A percentile compares a stretch with the other conserved stretches of the same genome.
These are phyloP conservation scores for Drechslerella coelobrocha DNA, from an alignment of 2,329 filamentous ascomycete species.

Conservation along the genomic window DNA sequence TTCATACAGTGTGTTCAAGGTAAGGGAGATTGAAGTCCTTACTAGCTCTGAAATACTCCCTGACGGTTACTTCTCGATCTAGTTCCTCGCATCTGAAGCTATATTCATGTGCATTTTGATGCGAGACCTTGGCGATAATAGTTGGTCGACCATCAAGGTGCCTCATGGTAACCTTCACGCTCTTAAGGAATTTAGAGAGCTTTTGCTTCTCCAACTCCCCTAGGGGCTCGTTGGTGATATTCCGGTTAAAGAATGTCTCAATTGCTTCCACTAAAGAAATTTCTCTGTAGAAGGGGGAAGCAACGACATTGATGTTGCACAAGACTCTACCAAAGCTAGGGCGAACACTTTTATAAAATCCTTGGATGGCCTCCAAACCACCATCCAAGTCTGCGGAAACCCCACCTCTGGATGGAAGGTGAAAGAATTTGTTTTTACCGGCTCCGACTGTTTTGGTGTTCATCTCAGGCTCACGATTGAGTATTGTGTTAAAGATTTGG, in stretches of 20 bases:
- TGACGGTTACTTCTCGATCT: slow-evolving; percentile 15
- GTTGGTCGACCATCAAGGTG: slow-evolving; percentile 11
- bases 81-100: slow-evolving; percentile 13
- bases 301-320: slow-evolving; percentile 70
- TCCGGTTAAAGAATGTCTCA: slow-evolving; percentile 53
- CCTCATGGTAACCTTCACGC: slow-evolving; percentile 18
- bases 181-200: slow-evolving; percentile 15
- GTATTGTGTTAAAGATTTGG: slow-evolving; percentile 29
- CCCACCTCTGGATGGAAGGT: slow-evolving; percentile 56
- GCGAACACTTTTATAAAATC: slow-evolving; percentile 60
- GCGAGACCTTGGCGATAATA: slow-evolving; percentile 12
- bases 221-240: slow-evolving; percentile 9
- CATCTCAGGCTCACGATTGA: slow-evolving; percentile 22
- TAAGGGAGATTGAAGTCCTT: neutral
- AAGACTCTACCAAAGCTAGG: slow-evolving; percentile 66
- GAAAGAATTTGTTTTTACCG: slow-evolving; percentile 65
- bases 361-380: slow-evolving; percentile 64
- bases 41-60: slow-evolving; percentile 32
- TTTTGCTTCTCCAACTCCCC: slow-evolving; percentile 8
- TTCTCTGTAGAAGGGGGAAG: slow-evolving; percentile 66
- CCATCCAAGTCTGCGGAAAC: slow-evolving; percentile 59
- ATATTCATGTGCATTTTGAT: slow-evolving; percentile 6
- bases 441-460: slow-evolving; percentile 59
- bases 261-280: slow-evolving; percentile 60
- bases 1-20: neutral